phyloP scores from a whole-genome alignment of 495 filamentous ascomycete species.

The Xylaria palmicola region DNA sequence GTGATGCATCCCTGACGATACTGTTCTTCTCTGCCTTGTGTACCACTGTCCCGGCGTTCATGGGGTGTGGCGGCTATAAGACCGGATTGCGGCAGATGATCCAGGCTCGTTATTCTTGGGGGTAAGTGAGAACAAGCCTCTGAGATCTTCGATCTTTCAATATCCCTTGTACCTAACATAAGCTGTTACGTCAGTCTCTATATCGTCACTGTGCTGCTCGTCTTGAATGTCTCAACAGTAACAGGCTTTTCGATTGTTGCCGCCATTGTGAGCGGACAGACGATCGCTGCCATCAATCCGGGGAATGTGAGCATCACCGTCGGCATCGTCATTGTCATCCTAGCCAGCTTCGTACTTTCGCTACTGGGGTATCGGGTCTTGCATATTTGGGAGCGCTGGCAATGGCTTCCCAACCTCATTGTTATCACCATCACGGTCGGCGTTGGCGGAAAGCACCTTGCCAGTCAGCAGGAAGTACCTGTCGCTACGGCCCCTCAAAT shows the following conservation, averaged over 20 bases:
- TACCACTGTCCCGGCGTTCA: conserved; percentile 52
- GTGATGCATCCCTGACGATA: conserved; percentile 55
- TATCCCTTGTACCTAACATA: conserved; percentile 9
- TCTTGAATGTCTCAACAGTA: conserved; percentile 43
- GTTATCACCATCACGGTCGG: conserved; percentile 50
- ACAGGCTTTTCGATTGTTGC: conserved; percentile 45
- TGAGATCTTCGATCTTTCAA: conserved; percentile 13
- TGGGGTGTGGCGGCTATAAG: conserved; percentile 50
- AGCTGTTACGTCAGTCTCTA: conserved; percentile 22
- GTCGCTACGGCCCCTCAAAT: conserved; percentile 30
- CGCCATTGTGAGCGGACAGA: conserved; percentile 42
- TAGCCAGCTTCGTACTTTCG: conserved; percentile 46
- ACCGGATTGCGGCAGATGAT: conserved; percentile 59
- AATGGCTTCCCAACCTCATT: conserved; percentile 55
- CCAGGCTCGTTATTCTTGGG: conserved; percentile 55
- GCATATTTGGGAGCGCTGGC: conserved; percentile 55
- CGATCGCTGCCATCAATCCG: conserved; percentile 45
- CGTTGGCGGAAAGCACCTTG: conserved; percentile 45
- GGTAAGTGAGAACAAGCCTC: conserved; percentile 32
- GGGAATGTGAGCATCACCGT: conserved; percentile 46
- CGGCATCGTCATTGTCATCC: conserved; percentile 49
- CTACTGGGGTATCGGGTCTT: conserved; percentile 53
- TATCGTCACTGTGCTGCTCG: conserved; percentile 38
- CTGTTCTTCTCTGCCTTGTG: conserved; percentile 55
- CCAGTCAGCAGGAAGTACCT: conserved; percentile 31